These are phyloP conservation scores for Telopea speciosissima DNA, from an alignment of 177 flowering plant species.

Conservation along the genomic window DNA sequence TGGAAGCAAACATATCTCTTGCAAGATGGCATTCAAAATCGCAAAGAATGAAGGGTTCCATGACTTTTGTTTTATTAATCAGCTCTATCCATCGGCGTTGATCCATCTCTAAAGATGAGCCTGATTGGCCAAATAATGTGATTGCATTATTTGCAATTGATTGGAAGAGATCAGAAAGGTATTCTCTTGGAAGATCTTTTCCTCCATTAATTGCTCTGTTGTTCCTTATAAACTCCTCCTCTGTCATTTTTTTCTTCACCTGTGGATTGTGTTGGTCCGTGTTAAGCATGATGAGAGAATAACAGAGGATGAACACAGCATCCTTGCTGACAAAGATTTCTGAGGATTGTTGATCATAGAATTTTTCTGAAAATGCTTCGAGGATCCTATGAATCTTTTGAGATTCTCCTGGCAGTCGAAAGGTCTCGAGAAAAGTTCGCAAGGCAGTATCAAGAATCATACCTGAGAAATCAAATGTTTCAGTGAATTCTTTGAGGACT, in stretches of 20 bases:
- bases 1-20: conserved; percentile 78
- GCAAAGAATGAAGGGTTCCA: conserved; percentile 36
- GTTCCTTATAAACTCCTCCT: conserved; percentile 91
- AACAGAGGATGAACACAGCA: conserved; percentile 69
- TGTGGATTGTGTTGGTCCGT: conserved; percentile 96
- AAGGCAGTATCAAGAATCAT: conserved; percentile 80
- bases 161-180: conserved; percentile 73
- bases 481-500: conserved; percentile 78
- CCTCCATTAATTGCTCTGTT: conserved; percentile 89
- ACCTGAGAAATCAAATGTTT: conserved; percentile 66
- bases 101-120: conserved; percentile 43
- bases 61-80: conserved; percentile 44
- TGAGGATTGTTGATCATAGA: conserved; percentile 65
- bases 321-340: conserved; percentile 75
- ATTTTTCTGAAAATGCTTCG: conserved; percentile 84
- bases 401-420: conserved; percentile 90
- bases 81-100: conserved; percentile 72
- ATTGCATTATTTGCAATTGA: conserved; percentile 72
- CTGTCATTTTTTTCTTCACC: conserved; percentile 98
- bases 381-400: conserved; percentile 88
- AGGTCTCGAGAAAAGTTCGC: conserved; percentile 68
- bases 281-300: conserved; percentile 93
- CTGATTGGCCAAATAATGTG: conserved; percentile 37
- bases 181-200: conserved; percentile 84
- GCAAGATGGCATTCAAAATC: conserved; percentile 47